Conservation (phyloP, 306 rosid species). For the Malus fusca region DNA sequence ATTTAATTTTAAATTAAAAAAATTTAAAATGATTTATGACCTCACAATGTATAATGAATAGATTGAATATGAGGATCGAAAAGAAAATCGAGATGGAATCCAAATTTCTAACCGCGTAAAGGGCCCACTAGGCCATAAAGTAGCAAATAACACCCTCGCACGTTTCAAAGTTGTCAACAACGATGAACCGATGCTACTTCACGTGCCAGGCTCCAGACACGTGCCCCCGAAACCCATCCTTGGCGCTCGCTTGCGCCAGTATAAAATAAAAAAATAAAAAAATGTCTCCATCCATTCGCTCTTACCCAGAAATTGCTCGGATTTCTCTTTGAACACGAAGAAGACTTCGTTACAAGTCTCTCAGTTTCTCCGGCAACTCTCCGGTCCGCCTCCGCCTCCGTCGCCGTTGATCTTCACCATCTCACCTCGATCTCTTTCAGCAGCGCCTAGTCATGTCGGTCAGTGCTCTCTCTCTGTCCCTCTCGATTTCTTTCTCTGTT, state of each 20-base stretch:
- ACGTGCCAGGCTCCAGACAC: constrained; percentile 2
- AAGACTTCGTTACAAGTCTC: neutral
- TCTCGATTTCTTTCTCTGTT: neutral
- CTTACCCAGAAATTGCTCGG: neutral
- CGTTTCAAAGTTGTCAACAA: constrained; percentile 3
- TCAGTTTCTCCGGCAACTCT: neutral
- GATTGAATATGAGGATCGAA: fast-evolving
- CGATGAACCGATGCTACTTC: neutral
- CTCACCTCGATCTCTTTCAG: neutral
- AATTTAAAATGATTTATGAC: fast-evolving
- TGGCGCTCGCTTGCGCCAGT: neutral
- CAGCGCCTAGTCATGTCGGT: constrained; percentile 28
- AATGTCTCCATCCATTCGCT: neutral
- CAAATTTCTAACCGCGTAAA: too few relatives aligned
- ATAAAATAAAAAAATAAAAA: neutral
- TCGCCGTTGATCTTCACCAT: neutral
- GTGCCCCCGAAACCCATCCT: neutral
- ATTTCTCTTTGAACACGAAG: neutral
- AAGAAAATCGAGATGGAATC: too few relatives aligned
- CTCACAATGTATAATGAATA: too few relatives aligned
- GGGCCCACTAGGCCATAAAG: too few relatives aligned
- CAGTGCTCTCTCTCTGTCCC: constrained; percentile 6
- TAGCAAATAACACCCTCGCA: neutral
- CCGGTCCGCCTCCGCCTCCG: neutral
- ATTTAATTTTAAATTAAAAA: too few relatives aligned